These are phyloP conservation scores for Mycena indigotica DNA, from an alignment of 768 basidiomycete species.

Conservation along the genomic window DNA sequence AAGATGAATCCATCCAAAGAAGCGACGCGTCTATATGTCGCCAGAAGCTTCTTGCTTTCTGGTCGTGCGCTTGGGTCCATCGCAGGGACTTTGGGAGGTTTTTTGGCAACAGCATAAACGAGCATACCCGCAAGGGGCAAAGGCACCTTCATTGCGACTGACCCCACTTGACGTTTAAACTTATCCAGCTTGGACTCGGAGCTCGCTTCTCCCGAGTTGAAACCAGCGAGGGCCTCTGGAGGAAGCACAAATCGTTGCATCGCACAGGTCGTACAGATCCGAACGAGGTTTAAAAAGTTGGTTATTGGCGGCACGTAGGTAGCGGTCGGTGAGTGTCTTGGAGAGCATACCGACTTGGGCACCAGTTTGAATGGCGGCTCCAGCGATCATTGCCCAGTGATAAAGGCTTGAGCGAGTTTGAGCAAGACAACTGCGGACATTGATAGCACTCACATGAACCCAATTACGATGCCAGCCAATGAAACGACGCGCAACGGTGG, in stretches of 20 bases:
- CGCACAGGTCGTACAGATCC: slow-evolving; percentile 27
- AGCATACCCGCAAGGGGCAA: slow-evolving; percentile 14
- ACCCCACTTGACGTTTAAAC: slow-evolving; percentile 22
- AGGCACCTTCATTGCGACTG: slow-evolving; percentile 18
- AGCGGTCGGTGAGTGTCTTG: slow-evolving; percentile 29
- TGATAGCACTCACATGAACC: slow-evolving; percentile 29
- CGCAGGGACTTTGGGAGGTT: slow-evolving; percentile 12
- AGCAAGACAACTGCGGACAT: too few species aligned
- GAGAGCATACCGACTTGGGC: slow-evolving; percentile 26
- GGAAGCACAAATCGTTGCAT: slow-evolving; percentile 25
- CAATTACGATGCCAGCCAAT: slow-evolving; percentile 23
- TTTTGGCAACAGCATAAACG: slow-evolving; percentile 25
- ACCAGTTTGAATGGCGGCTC: slow-evolving; percentile 16
- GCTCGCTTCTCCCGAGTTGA: neutral
- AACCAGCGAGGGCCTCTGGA: slow-evolving; percentile 1
- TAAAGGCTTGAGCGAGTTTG: slow-evolving; percentile 18
- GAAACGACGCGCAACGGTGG: slow-evolving; percentile 28
- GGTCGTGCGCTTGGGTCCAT: slow-evolving; percentile 6
- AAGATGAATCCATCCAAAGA: slow-evolving; percentile 24
- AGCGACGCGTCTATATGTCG: slow-evolving; percentile 21
- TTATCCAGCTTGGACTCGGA: slow-evolving; percentile 11
- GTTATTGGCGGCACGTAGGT: slow-evolving; percentile 27
- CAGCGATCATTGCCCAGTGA: slow-evolving; percentile 28
- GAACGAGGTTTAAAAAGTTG: slow-evolving; percentile 28
- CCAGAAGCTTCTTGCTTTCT: slow-evolving; percentile 10